Conservation (phyloP, 2,329 filamentous ascomycete genomes). For the Onygena corvina region DNA sequence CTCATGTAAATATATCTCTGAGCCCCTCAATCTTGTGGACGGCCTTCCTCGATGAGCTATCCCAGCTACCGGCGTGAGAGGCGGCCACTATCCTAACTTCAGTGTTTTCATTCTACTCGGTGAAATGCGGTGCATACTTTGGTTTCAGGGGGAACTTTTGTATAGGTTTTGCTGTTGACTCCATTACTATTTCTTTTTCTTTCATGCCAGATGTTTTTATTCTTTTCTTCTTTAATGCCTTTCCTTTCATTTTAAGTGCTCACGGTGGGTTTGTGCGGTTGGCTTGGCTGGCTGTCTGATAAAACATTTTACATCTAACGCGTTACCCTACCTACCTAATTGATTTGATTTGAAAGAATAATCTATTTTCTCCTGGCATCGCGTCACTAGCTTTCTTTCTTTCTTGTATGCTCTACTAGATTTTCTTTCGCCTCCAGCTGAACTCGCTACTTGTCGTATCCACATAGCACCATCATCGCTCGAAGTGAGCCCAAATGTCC, state of each 20-base stretch:
- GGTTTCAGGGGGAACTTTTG: background rate
- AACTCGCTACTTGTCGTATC: no score
- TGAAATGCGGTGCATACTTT: background rate
- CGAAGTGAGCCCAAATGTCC: no score
- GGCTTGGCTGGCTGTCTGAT: slow-evolving; percentile 1
- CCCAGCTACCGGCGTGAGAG: background rate
- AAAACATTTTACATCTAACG: background rate
- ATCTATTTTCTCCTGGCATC: no score
- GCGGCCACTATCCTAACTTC: background rate
- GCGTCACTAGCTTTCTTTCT: no score
- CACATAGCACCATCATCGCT: no score
- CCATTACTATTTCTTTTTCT: background rate
- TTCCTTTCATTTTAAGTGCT: background rate
- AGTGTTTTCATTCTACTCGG: background rate
- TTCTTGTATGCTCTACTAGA: no score
- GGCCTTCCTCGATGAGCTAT: background rate
- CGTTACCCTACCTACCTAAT: background rate
- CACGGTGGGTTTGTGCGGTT: background rate
- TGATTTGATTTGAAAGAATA: background rate
- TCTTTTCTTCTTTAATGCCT: background rate
- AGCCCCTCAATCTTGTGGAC: background rate
- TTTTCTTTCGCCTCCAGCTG: no score
- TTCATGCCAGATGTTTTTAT: background rate
- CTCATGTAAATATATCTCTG: background rate
- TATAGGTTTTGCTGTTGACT: background rate